Conservation (phyloP, 805 yeast species). For the Vanderwaltozyma polyspora region DNA sequence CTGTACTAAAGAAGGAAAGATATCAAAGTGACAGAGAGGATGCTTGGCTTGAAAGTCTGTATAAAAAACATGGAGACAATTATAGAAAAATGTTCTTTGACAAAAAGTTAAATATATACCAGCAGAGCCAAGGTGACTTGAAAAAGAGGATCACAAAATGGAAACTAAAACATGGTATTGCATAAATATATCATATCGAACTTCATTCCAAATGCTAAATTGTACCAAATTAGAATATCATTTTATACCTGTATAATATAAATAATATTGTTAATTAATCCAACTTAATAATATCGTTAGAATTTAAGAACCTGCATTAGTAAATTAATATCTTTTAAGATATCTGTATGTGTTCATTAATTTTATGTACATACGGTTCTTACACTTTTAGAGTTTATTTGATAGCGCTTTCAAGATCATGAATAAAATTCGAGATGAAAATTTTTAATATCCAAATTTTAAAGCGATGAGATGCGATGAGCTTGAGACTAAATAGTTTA, state of each 20-base stretch:
- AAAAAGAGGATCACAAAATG: conserved; percentile 61
- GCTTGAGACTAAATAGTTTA: background rate
- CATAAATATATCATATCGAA: no score
- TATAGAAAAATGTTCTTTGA: conserved; percentile 90
- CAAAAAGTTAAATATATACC: conserved; percentile 67
- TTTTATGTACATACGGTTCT: no score
- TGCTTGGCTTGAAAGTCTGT: conserved; percentile 55
- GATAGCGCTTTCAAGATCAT: background rate
- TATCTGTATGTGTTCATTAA: no score
- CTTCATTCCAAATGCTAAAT: background rate
- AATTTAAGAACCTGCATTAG: no score
- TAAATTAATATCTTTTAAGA: no score
- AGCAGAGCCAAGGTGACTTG: conserved; percentile 77
- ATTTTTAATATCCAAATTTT: no score
- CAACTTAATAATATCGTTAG: no score
- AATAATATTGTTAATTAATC: no score
- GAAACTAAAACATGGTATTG: conserved; percentile 39
- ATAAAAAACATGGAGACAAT: conserved; percentile 77
- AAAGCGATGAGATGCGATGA: conserved; percentile 2
- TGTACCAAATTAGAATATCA: background rate
- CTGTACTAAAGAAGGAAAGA: conserved; percentile 36
- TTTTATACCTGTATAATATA: background rate
- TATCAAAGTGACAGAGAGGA: conserved; percentile 60
- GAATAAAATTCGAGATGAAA: background rate
- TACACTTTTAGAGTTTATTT: no score